Conservation (phyloP, 495 filamentous ascomycete species). For the Pseudoneurospora amorphoporcata region DNA sequence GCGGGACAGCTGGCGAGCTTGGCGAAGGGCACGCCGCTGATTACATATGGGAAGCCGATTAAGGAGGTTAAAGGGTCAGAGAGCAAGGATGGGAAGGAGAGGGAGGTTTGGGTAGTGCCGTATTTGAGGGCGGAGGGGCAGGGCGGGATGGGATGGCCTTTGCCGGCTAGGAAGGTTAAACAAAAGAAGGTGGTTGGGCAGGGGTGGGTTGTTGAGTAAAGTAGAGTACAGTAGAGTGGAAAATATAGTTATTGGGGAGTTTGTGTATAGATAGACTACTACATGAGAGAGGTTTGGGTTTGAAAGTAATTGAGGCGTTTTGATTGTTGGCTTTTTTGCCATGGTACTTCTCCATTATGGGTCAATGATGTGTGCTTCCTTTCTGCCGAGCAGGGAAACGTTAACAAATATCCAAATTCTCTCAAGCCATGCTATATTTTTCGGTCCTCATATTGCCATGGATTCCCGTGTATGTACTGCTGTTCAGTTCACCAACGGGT, state of each 20-base stretch:
- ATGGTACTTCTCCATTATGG: background rate
- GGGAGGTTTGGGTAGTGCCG: conserved; percentile 77
- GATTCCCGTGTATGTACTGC: background rate
- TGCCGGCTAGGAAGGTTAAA: conserved; percentile 71
- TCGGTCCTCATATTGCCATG: background rate
- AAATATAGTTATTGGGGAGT: background rate
- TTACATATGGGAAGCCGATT: conserved; percentile 82
- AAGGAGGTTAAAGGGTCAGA: conserved; percentile 45
- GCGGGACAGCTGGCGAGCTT: conserved; percentile 67
- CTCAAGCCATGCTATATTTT: background rate
- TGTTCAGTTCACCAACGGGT: background rate
- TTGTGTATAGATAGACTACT: background rate
- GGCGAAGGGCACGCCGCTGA: conserved; percentile 74
- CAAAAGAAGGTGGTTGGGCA: conserved; percentile 62
- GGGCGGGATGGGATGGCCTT: conserved; percentile 63
- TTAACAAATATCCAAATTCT: background rate
- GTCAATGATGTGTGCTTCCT: background rate
- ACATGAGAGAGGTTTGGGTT: background rate
- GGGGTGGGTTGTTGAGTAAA: conserved; percentile 59
- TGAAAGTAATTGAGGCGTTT: background rate
- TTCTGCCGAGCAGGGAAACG: background rate
- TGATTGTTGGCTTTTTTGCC: background rate
- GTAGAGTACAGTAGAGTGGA: too few relatives aligned
- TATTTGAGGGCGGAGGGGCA: conserved; percentile 55
- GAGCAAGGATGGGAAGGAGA: conserved; percentile 44